phyloP scores from a whole-genome alignment of 257 asterid species.

The Solanum sejunctum region DNA sequence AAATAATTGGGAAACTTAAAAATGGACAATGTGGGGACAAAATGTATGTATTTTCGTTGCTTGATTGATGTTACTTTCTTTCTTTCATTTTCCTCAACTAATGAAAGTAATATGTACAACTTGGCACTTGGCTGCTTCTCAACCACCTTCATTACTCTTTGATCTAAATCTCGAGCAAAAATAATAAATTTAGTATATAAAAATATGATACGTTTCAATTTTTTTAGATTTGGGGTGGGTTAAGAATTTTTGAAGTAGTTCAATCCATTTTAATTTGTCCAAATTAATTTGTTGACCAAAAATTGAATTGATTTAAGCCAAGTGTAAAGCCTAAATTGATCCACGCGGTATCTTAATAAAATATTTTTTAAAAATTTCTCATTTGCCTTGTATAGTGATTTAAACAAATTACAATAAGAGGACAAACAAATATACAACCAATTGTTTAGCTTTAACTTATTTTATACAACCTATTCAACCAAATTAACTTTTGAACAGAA shows the following conservation, averaged over 20 bases:
- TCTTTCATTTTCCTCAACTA: background rate
- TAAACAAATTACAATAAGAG: background rate
- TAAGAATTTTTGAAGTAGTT: background rate
- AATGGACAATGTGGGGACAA: background rate
- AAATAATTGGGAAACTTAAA: background rate
- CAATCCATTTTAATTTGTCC: background rate
- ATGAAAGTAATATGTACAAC: background rate
- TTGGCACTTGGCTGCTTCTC: background rate
- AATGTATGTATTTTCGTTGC: background rate
- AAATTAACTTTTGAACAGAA: background rate
- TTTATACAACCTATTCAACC: background rate
- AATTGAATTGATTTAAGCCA: background rate
- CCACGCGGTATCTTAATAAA: no score
- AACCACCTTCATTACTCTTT: background rate
- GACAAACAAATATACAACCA: background rate
- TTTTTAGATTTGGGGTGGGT: background rate
- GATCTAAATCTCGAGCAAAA: background rate
- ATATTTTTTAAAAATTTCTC: no score
- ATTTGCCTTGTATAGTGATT: background rate
- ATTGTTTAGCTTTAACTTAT: background rate
- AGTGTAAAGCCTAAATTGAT: background rate
- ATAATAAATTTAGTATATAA: background rate
- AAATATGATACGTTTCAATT: background rate
- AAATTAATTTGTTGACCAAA: background rate
- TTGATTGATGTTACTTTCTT: background rate